These are phyloP conservation scores for Aspergillus novoparasiticus DNA, from an alignment of 2,329 filamentous ascomycete genomes.

Conservation along the genomic window DNA sequence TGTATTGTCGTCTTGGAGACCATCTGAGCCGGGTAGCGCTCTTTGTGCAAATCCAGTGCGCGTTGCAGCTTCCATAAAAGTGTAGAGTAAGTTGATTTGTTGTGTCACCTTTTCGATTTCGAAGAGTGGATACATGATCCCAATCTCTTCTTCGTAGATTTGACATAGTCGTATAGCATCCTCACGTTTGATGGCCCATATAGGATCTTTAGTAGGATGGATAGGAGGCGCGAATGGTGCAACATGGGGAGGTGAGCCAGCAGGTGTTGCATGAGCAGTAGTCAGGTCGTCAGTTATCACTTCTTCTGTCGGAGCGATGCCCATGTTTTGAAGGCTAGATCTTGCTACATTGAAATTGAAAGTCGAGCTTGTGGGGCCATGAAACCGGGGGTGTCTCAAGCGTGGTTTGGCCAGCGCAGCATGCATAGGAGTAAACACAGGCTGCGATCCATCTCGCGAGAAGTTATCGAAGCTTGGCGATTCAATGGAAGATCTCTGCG, in stretches of 20 bases:
- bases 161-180: constrained; percentile 78
- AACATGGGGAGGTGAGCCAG: constrained; percentile 44
- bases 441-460: constrained; percentile 43
- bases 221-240: constrained; percentile 36
- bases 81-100: constrained; percentile 70
- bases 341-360: constrained; percentile 88
- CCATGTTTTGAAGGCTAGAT: constrained; percentile 85
- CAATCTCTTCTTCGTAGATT: constrained; percentile 86
- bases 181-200: constrained; percentile 76
- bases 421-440: constrained; percentile 40
- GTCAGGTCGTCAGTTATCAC: constrained; percentile 61
- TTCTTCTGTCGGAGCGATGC: constrained; percentile 68
- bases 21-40: constrained; percentile 57
- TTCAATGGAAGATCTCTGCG: constrained; percentile 41
- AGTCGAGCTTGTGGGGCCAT: constrained; percentile 80
- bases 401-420: constrained; percentile 50
- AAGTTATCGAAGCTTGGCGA: constrained; percentile 37
- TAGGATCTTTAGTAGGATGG: constrained; percentile 67
- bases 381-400: constrained; percentile 67
- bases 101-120: constrained; percentile 71
- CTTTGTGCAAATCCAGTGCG: constrained; percentile 61
- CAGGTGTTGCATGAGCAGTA: constrained; percentile 57
- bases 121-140: constrained; percentile 87
- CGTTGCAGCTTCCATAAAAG: constrained; percentile 70
- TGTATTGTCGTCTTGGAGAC: constrained; percentile 65